Base-by-base conservation (phyloP, 352 stramenopile species). In the Paralagenidium karlingii region DNA sequence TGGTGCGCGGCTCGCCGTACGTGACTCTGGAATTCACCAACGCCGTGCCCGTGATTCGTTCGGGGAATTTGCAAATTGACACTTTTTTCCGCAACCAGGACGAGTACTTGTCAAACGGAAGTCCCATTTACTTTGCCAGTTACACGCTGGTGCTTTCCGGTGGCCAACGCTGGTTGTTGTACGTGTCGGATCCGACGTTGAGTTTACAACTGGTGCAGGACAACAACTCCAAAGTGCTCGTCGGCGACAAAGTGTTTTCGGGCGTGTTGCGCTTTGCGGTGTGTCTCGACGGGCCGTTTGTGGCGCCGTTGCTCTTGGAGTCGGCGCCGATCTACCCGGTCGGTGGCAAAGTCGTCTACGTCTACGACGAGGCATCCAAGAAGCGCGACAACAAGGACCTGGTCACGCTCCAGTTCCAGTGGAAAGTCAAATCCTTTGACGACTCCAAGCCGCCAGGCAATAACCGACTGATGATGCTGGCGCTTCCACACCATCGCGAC, bases 1-100 rank as follows among this genome's bases (percentile, higher is more conserved):
- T 93, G 18, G 73, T 86, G 47, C 70, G 77, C 21, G 77, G 76
- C 15, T 89, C 76, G 43, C 79, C 79, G 22, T 93, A 84, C 40
- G 34, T 90, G 8, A 89, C 79, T 3, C 55, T 82, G 37, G 66
- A 90, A 33, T 93, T 63, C 48, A 50, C 38, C 8, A 46, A 46
- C 43, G 65, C 57, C 29, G 54, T 56, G n/a, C 74, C 79, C 2
- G 42, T 71, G 32, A 46, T 93, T 37, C 57, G 76, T 27, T 50
- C 64, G 11, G 50, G 45, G n/a, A n/a, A n/a, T n/a, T n/a, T n/a
- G n/a, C n/a, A n/a, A n/a, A n/a, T n/a, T n/a, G n/a, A n/a, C n/a
- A n/a, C n/a, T n/a, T n/a, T n/a, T n/a, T n/a, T n/a, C n/a, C n/a
- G 28, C 11, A 11, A 13, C 28, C 11, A 13, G 28, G 53, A 69